Conservation (phyloP, 139 green algal genomes). For the Deuterostichococcus epilithicus region DNA sequence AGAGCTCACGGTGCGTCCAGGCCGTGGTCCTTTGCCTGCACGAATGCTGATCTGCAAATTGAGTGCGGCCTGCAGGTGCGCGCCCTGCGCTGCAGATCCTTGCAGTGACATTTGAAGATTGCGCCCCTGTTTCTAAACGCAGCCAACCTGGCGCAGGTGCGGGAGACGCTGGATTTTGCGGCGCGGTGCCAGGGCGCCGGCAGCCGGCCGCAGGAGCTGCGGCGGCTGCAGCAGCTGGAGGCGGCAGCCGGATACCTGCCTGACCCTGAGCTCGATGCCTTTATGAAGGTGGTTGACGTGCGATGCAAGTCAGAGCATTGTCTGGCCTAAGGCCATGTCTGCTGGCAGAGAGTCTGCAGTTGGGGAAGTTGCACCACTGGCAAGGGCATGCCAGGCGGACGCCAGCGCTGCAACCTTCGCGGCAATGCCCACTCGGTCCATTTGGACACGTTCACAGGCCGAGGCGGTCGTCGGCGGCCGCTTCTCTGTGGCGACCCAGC, state of each 20-base stretch:
- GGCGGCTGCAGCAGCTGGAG: not conserved
- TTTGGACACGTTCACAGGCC: not conserved
- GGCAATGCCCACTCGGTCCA: not conserved
- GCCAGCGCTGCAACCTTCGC: not conserved
- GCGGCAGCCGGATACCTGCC: not conserved
- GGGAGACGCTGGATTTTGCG: slow-evolving; percentile 47
- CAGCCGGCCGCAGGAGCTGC: not conserved
- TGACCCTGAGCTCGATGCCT: not conserved
- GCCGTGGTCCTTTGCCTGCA: no score
- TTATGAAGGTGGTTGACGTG: not conserved
- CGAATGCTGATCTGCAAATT: no score
- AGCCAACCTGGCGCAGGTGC: not conserved
- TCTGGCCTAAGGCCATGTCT: not conserved
- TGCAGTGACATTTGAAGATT: no score
- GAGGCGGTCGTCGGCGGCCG: not conserved
- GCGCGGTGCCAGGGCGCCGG: slow-evolving; percentile 23
- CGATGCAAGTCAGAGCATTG: not conserved
- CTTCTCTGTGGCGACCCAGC: slow-evolving; percentile 18
- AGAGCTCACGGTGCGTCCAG: slow-evolving; percentile 37
- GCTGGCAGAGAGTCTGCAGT: no score
- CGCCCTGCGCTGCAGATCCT: no score
- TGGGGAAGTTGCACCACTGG: no score
- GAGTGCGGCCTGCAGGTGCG: no score
- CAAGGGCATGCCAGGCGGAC: no score
- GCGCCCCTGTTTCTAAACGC: no score